Conservation (phyloP, 345 rosid genomes). For the Pistacia vera region DNA sequence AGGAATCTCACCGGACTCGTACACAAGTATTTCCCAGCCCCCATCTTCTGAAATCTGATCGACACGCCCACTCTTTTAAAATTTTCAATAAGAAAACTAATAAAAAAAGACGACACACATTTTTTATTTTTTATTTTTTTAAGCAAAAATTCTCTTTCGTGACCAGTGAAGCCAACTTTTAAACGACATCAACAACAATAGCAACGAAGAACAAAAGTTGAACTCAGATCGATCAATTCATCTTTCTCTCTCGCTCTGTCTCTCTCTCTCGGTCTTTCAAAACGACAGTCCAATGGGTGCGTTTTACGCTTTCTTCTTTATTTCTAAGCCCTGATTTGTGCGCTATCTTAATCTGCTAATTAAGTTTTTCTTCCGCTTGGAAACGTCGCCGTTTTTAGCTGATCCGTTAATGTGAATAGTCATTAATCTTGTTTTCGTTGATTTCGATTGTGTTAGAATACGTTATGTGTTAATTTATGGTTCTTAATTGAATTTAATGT, state of each 20-base stretch:
- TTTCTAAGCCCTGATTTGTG: slow-evolving; percentile 32
- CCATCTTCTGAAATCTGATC: no score
- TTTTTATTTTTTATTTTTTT: neutral
- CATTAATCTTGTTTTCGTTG: slow-evolving; percentile 1
- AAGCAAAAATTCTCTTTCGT: neutral
- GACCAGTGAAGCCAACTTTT: slow-evolving; percentile 7
- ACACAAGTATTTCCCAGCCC: neutral
- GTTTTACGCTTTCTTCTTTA: slow-evolving; percentile 1
- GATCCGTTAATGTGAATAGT: slow-evolving; percentile 7
- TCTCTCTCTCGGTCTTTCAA: neutral
- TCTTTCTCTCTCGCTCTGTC: slow-evolving; percentile 6
- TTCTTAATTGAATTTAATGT: neutral
- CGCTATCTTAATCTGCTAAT: slow-evolving; percentile 14
- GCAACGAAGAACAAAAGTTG: neutral
- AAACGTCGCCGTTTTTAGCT: neutral
- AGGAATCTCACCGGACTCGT: neutral
- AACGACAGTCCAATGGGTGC: slow-evolving; percentile 12
- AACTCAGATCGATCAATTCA: slow-evolving; percentile 20
- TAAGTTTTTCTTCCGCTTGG: neutral
- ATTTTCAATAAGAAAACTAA: neutral
- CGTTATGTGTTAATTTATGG: neutral
- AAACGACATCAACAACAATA: neutral
- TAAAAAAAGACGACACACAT: neutral
- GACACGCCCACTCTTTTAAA: neutral
- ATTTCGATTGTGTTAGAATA: neutral